Conservation (phyloP, 2,329 filamentous ascomycete species). For the Trichoderma afroharzianum region DNA sequence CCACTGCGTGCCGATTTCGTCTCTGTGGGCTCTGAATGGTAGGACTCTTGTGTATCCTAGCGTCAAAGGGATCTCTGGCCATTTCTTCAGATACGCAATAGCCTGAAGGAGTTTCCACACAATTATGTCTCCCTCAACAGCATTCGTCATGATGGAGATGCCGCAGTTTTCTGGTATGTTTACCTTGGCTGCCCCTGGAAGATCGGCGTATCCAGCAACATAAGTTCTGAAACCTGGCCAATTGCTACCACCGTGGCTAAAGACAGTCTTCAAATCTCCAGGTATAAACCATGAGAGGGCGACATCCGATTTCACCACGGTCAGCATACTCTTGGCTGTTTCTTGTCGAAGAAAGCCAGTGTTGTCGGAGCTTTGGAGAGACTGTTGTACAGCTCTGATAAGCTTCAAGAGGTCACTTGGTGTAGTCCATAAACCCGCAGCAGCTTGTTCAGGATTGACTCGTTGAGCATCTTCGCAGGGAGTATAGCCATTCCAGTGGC, state of each 20-base stretch:
- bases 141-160: constrained; percentile 24
- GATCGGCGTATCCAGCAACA: constrained; percentile 18
- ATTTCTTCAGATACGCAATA: constrained; percentile 1
- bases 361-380: constrained; percentile 16
- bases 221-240: constrained; percentile 21
- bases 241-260: constrained; percentile 23
- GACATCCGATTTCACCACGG: constrained; percentile 12
- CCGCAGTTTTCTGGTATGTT: constrained; percentile 20
- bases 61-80: background rate
- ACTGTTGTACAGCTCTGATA: constrained; percentile 21
- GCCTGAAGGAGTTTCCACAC: constrained; percentile 13
- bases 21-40: background rate
- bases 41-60: background rate
- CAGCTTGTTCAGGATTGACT: constrained; percentile 18
- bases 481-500: constrained; percentile 14
- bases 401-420: constrained; percentile 23
- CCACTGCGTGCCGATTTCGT: background rate
- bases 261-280: constrained; percentile 1
- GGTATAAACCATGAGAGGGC: constrained; percentile 23
- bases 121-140: background rate
- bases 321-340: constrained; percentile 22
- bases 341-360: constrained; percentile 16
- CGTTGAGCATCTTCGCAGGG: constrained; percentile 6
- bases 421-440: constrained; percentile 24
- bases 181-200: background rate